These are phyloP conservation scores for Boletus coccyginus DNA, from an alignment of 768 basidiomycete species.

Conservation along the genomic window DNA sequence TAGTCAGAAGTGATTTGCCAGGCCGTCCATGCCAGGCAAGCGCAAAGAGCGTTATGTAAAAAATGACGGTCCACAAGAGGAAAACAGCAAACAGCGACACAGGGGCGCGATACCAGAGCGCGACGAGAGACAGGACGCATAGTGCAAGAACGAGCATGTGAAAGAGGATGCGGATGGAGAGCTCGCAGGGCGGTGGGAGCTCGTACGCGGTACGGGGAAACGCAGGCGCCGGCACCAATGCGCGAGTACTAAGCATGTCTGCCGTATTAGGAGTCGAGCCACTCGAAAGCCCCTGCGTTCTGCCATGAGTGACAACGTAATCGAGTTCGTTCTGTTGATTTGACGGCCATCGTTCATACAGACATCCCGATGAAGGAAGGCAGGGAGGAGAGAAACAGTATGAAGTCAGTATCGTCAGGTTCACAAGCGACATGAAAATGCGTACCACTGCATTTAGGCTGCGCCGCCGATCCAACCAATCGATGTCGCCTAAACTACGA, in stretches of 20 bases:
- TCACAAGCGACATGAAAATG: slow-evolving; percentile 19
- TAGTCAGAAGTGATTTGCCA: slow-evolving; percentile 53
- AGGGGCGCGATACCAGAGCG: slow-evolving; percentile 57
- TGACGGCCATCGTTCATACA: slow-evolving; percentile 8
- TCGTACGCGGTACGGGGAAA: slow-evolving; percentile 25
- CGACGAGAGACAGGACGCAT: slow-evolving; percentile 53
- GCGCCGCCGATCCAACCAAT: slow-evolving; percentile 75
- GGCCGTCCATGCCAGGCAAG: slow-evolving; percentile 62
- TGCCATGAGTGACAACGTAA: slow-evolving; percentile 57
- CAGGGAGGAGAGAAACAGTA: slow-evolving; percentile 6
- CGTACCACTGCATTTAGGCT: slow-evolving; percentile 70
- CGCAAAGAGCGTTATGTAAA: slow-evolving; percentile 51
- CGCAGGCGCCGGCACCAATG: slow-evolving; percentile 30
- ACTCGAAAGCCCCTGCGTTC: slow-evolving; percentile 37
- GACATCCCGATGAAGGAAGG: background rate
- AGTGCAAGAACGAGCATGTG: slow-evolving; percentile 60
- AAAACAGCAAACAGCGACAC: slow-evolving; percentile 60
- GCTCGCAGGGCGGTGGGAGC: slow-evolving; percentile 37
- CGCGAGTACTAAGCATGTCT: slow-evolving; percentile 45
- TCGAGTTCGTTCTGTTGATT: slow-evolving; percentile 66
- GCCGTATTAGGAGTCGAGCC: slow-evolving; percentile 51
- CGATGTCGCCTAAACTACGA: slow-evolving; percentile 65
- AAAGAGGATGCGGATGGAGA: slow-evolving; percentile 48
- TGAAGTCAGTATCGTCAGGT: slow-evolving; percentile 22
- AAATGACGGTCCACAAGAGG: slow-evolving; percentile 56